A percentile compares a stretch with the other conserved stretches of the same genome.
Evolutionary conservation across 495 filamentous ascomycete genomes (phyloP).

Genomic region (Clavariopsis aquatica): DNA sequence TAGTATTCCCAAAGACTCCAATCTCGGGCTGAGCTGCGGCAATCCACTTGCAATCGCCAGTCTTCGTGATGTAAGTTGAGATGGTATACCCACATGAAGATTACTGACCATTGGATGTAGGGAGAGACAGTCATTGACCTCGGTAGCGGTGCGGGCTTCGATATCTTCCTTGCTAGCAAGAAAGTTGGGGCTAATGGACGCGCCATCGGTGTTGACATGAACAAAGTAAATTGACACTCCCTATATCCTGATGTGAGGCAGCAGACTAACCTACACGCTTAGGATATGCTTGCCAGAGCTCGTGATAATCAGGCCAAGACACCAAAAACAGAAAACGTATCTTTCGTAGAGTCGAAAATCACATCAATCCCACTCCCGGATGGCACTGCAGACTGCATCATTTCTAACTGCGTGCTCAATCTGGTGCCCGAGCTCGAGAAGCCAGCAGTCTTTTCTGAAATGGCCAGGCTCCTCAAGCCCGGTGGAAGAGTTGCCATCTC

Average conservation of each 20-base stretch:
- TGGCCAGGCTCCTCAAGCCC: constrained; percentile 61
- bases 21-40: constrained; percentile 68
- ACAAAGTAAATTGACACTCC: constrained; percentile 47
- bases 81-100: background rate
- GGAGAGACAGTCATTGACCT: constrained; percentile 68
- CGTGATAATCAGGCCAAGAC: constrained; percentile 48
- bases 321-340: constrained; percentile 46
- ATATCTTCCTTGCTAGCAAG: constrained; percentile 61
- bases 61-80: constrained; percentile 45
- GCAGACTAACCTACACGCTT: background rate
- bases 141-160: constrained; percentile 65
- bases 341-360: constrained; percentile 58
- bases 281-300: constrained; percentile 63
- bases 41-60: constrained; percentile 62
- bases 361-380: constrained; percentile 50
- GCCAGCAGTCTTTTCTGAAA: constrained; percentile 59
- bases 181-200: constrained; percentile 58
- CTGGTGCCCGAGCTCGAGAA: constrained; percentile 63
- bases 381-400: constrained; percentile 57
- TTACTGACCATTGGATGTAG: constrained; percentile 33
- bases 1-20: constrained; percentile 57
- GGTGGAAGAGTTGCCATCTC: constrained; percentile 64
- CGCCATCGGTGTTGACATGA: constrained; percentile 70
- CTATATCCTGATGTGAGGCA: no score
- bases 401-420: constrained; percentile 68